Conservation (phyloP, 805 yeast genomes). For the Ogataea paraovalis region DNA sequence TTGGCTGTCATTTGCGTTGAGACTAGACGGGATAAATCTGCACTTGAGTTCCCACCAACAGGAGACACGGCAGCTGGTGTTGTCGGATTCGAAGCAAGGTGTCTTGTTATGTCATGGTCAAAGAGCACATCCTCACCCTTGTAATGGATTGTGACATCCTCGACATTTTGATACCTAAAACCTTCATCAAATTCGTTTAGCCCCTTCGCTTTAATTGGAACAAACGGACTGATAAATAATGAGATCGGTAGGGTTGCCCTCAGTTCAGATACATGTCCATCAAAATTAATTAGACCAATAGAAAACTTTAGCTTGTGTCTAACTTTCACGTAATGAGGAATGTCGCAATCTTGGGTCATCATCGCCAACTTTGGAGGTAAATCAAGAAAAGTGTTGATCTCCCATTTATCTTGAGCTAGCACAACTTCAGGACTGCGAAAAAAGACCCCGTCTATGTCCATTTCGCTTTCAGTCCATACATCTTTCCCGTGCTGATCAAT, state of each 20-base stretch:
- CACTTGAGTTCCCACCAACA: not conserved
- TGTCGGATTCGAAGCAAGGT: conserved; percentile 7
- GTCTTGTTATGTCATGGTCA: conserved; percentile 15
- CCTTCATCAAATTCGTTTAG: conserved; percentile 27
- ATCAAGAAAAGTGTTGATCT: conserved; percentile 51
- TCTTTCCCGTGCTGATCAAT: conserved; percentile 38
- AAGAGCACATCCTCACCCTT: conserved; percentile 27
- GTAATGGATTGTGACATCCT: conserved; percentile 26
- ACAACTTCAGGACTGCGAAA: conserved; percentile 28
- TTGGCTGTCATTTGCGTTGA: not conserved
- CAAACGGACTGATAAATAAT: conserved; percentile 58
- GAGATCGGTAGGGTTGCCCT: conserved; percentile 84
- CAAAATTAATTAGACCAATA: conserved; percentile 76
- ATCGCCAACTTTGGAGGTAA: conserved; percentile 71
- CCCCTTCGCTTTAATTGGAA: conserved; percentile 56
- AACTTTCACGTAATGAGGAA: conserved; percentile 67
- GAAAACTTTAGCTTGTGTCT: conserved; percentile 85
- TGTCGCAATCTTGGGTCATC: conserved; percentile 84
- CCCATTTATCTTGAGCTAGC: conserved; percentile 67
- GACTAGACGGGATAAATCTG: not conserved
- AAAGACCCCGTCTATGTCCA: conserved; percentile 37
- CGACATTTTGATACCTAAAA: conserved; percentile 15
- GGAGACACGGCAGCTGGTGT: conserved; percentile 3
- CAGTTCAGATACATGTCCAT: conserved; percentile 88
- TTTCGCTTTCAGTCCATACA: conserved; percentile 34